Base-by-base conservation (phyloP, 345 rosid species). In the Sisymbrium altissimum region DNA sequence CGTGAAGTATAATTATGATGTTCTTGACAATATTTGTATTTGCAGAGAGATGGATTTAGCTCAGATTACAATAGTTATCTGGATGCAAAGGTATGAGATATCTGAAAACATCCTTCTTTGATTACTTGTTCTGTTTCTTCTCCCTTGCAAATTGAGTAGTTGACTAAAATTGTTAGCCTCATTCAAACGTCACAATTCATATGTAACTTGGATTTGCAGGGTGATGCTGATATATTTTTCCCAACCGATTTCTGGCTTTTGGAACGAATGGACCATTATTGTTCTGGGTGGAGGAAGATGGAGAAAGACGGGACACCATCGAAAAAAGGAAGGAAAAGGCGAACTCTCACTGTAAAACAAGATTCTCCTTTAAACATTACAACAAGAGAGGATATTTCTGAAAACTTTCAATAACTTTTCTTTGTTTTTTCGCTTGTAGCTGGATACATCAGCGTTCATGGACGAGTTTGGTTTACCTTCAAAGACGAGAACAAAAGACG, bases 191-290 rank as follows among this genome's bases (percentile, higher is more conserved):
- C 48, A 64, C 38, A 50, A 59, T 19, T 21, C 57, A 61, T 53
- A 52, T 61, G 36, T 68, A 33, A 68, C 14, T 33, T 44, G 64
- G 12, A 36, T 76, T 71, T 75, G 85, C 84, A 92, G 97, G 99
- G 97, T 66, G 99, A 95, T 84, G 97, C 97, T 68, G 99, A 95
- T 82, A 91, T 94, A 29, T 95, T 95, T 78, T 95, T 95, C 64
- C 97, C 97, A 5, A 92, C 97, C 1, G 93, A 95, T 79, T 95
- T 95, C 74, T 85, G 83, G 91, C 92, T 95, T 48, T 83, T 95
- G 88, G 99, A 95, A 81, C 78, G 79, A 27, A 84, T 95, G 78
- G 97, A 95, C 41, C 99, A 95, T 82, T 87, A 88, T 78, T 87
- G 97, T 76, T 95, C 99, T 5, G 89, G 96, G 23, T 84, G 95